Evolutionary conservation across 257 asterid genomes (phyloP), one percentile per base, ranked within the genome.

Genomic region (Mitragyna speciosa): DNA sequence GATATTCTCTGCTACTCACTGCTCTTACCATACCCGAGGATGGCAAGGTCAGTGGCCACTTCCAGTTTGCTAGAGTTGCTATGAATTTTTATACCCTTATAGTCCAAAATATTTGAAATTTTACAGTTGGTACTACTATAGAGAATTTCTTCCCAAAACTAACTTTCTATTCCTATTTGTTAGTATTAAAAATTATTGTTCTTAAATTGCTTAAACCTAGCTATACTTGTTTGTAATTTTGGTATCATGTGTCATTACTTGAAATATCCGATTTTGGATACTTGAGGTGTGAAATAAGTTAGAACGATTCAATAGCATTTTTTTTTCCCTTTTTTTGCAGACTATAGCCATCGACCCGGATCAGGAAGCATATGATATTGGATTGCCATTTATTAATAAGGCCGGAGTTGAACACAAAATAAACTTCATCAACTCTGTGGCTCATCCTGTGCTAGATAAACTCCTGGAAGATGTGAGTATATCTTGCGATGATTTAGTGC

Each of bases 1-100:
- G 95, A 70, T 91, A 91, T 52, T 91, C 95, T 26, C 82, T 88
- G 68, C 88, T 89, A 70, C 82, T 85, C 49, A 91, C 93, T 28
- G 93, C 93, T 12, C 93, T 91, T 39, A 72, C 86, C 28, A 89
- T 89, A 63, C 95, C 93, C n/a, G 81, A 84, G 2, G 89, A 89
- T 76, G 95, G 90, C 84, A 86, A 89, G 91, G 95, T 85, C 67
- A 17, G 41, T 28, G 7, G 0, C 30, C 31, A 20, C 20, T 56
- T 22, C 20, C 9, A 19, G 4, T 2, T 12, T 48, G 52, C 52
- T 36, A 36, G 39, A 1, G 4, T 4, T 36, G 4, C 39, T 36
- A 36, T 36, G 39, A 36, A 1, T 36, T 36, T 36, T 36, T 36
- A 36, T 36, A 36, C 39, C 4, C 4, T 36, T 36, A 36, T 36